Evolutionary conservation across 257 asterid genomes (phyloP), one percentile per base, ranked within the genome.

Genomic region (Forsythia suspensa): DNA sequence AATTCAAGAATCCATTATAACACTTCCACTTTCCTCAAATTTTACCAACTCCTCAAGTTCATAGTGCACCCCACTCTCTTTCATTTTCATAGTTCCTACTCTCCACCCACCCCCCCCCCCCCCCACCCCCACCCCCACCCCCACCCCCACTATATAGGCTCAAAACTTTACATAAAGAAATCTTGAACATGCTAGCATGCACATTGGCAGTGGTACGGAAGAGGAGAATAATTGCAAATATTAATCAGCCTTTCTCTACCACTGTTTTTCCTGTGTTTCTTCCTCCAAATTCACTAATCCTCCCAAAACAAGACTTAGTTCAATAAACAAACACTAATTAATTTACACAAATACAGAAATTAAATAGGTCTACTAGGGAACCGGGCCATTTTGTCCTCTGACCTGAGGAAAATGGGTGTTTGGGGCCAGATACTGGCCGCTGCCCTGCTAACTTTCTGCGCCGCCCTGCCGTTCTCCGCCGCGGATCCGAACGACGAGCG

Each of bases 401-500:
- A 10, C 59, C 59, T 51, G 59, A 51, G 69, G 42, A 61, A 80
- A 74, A 90, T 90, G 92, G 87, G 82, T 41, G 70, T 75, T 43
- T 73, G 81, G 85, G 81, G 77, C 82, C 84, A 38, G 59, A 51
- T 82, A 15, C 67, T 79, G 46, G 77, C 82, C 71, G 52, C 76
- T 39, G 79, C 87, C 66, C 79, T 85, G 15, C 70, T 85, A 59
- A 68, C 81, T 52, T 87, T 80, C 88, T 87, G 74, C 12, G 65
- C 48, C 7, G 74, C 63, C 72, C 69, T 80, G 69, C 85, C 81
- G 79, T 63, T 63, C 70, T 21, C 90, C 82, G 79, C 90, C 74
- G 82, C 99, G 73, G 98, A 95, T 84, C 98, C 98, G 40, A 84
- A 87, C 88, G 99, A 95, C 88, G 97, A 89, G 80, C 82, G 16